Percentiles rank a stretch among this genome's conserved stretches.
Conservation (phyloP, 352 stramenopile genomes). For the Pythium pyrilobum region DNA sequence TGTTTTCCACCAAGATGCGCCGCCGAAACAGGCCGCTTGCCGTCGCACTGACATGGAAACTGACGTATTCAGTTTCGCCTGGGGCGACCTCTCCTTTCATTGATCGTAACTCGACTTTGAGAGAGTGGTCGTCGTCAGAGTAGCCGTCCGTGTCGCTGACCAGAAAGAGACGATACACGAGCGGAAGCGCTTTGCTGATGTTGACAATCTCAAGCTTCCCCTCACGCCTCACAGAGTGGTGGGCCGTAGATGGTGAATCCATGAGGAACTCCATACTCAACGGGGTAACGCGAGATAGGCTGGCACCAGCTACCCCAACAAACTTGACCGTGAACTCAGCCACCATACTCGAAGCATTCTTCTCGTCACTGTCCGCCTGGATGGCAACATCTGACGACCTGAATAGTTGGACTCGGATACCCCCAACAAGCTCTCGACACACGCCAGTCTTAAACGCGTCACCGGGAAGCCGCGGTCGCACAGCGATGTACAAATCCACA, state of each 20-base stretch:
- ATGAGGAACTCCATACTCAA: conserved; percentile 73
- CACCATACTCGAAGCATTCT: conserved; percentile 52
- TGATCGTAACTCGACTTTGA: conserved; percentile 62
- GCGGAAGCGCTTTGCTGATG: conserved; percentile 69
- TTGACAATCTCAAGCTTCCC: conserved; percentile 78
- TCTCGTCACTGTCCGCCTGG: conserved; percentile 32
- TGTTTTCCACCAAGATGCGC: conserved; percentile 80
- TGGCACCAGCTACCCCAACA: conserved; percentile 74
- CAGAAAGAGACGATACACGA: conserved; percentile 73
- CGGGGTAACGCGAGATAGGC: conserved; percentile 64
- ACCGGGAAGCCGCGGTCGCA: conserved; percentile 69
- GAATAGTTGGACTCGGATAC: conserved; percentile 86
- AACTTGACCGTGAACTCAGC: conserved; percentile 89
- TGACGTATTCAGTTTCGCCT: conserved; percentile 44
- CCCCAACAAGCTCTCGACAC: conserved; percentile 74
- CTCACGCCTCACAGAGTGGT: conserved; percentile 28
- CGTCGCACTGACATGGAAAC: conserved; percentile 61
- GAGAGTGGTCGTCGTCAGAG: conserved; percentile 68
- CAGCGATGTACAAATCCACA: conserved; percentile 73
- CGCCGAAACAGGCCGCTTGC: conserved; percentile 74
- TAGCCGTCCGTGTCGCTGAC: conserved; percentile 56
- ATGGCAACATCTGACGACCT: conserved; percentile 7
- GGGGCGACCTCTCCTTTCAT: conserved; percentile 70
- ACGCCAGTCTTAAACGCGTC: conserved; percentile 80
- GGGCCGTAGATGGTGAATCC: conserved; percentile 39